Conservation (phyloP, 192 early-diverging fungal species). For the Umbelopsis sp. region DNA sequence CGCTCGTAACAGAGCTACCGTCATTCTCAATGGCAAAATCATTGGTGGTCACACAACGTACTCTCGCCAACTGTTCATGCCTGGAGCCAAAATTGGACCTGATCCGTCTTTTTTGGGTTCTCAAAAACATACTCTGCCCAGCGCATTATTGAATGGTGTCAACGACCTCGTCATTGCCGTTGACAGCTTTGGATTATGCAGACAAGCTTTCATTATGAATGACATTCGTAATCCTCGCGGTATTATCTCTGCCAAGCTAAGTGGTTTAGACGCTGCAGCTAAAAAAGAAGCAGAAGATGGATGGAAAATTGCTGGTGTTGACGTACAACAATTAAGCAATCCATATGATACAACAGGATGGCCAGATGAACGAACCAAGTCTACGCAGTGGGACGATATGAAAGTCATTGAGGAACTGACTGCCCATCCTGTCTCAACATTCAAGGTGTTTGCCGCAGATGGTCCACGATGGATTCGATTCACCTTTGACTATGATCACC, state of each 20-base stretch:
- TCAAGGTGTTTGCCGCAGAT: slow-evolving; percentile 30
- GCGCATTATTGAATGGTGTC: slow-evolving; percentile 40
- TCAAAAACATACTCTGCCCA: slow-evolving; percentile 59
- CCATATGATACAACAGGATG: slow-evolving; percentile 72
- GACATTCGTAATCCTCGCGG: slow-evolving; percentile 79
- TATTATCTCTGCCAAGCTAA: slow-evolving; percentile 62
- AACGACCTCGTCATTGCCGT: slow-evolving; percentile 73
- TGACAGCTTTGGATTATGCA: slow-evolving; percentile 75
- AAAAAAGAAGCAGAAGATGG: slow-evolving; percentile 43
- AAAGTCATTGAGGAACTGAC: neutral
- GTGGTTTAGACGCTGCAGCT: slow-evolving; percentile 50
- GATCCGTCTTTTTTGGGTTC: slow-evolving; percentile 63
- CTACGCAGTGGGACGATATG: slow-evolving; percentile 20
- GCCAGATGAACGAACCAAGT: slow-evolving; percentile 61
- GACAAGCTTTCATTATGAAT: slow-evolving; percentile 71
- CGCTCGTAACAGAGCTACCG: slow-evolving; percentile 68
- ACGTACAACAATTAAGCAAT: slow-evolving; percentile 60
- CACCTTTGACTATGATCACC: slow-evolving; percentile 25
- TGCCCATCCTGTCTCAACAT: neutral
- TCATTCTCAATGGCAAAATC: slow-evolving; percentile 71
- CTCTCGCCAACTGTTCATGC: slow-evolving; percentile 48
- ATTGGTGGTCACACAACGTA: slow-evolving; percentile 83
- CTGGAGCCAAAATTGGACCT: slow-evolving; percentile 74
- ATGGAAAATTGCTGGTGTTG: slow-evolving; percentile 77
- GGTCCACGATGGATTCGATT: slow-evolving; percentile 36